Evolutionary conservation across 2,329 filamentous ascomycete genomes (phyloP).

Genomic region (Cladosporium phlei): DNA sequence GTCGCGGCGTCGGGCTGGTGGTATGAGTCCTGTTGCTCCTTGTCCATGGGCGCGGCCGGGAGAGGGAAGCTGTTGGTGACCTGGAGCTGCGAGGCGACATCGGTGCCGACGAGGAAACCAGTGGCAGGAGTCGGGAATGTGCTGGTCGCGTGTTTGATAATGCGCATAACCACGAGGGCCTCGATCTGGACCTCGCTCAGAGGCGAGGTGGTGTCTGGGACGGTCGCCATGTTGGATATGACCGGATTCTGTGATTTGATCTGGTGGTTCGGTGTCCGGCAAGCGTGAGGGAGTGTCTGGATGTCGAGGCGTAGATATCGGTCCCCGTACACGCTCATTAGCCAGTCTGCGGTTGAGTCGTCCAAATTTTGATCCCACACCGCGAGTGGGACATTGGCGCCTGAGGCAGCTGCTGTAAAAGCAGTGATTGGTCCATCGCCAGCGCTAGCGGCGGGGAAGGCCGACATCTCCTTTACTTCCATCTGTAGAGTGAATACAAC

Average conservation of each 20-base stretch:
- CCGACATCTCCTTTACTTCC: no score
- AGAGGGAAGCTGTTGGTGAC: constrained; percentile 95
- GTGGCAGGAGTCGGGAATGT: constrained; percentile 85
- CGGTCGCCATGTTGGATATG: constrained; percentile 23
- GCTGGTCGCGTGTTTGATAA: constrained; percentile 89
- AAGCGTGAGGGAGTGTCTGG: not conserved
- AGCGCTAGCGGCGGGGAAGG: no score
- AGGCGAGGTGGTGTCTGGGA: constrained; percentile 53
- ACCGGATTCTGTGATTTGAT: constrained; percentile 1
- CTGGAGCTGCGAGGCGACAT: constrained; percentile 73
- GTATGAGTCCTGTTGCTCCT: constrained; percentile 61
- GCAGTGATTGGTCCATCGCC: no score
- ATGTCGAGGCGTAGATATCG: constrained; percentile 1
- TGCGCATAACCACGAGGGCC: constrained; percentile 95
- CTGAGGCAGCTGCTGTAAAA: no score
- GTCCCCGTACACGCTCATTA: constrained; percentile 3
- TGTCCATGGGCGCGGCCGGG: constrained; percentile 68
- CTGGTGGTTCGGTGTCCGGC: constrained; percentile 1
- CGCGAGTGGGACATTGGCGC: no score
- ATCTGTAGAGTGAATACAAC: no score
- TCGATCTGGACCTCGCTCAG: constrained; percentile 77
- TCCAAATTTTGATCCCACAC: no score
- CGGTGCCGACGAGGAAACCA: constrained; percentile 89
- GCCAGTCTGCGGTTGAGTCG: no score
- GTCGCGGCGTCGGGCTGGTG: constrained; percentile 68